Evolutionary conservation across 2,329 filamentous ascomycete species (phyloP).

Genomic region (Pseudogymnoascus sp.): DNA sequence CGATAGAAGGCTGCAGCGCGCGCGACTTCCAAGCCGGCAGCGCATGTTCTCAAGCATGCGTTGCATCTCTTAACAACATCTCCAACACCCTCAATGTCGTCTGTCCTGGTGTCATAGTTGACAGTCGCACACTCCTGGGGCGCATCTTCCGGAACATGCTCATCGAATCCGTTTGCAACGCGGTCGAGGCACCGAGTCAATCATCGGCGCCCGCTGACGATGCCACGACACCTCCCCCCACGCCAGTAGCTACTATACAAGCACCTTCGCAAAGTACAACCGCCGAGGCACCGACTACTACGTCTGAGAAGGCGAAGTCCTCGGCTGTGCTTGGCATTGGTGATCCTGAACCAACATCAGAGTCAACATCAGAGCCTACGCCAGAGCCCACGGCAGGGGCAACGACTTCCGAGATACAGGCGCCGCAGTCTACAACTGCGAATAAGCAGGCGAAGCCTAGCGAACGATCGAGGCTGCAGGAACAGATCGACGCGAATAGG

Average conservation of each 20-base stretch:
- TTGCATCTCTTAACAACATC: background rate
- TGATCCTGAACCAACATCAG: background rate
- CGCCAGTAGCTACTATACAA: background rate
- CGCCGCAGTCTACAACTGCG: background rate
- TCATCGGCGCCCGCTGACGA: background rate
- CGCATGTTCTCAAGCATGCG: constrained; percentile 10
- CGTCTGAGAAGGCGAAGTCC: background rate
- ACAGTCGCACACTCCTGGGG: constrained; percentile 10
- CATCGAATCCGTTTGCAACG: background rate
- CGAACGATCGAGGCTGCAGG: background rate
- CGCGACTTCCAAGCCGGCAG: background rate
- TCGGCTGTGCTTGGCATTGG: background rate
- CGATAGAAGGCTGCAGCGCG: background rate
- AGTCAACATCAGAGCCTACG: background rate
- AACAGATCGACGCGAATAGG: constrained; percentile 7
- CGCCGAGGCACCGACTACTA: background rate
- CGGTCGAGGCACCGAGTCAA: background rate
- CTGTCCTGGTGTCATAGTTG: constrained; percentile 2
- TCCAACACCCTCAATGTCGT: background rate
- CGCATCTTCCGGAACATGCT: background rate
- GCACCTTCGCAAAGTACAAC: background rate
- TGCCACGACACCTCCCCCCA: background rate
- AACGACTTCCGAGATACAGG: background rate
- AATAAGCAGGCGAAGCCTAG: background rate
- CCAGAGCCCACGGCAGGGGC: background rate